These are phyloP conservation scores for Phytophthora sp. DNA, from an alignment of 352 stramenopile genomes.

Conservation along the genomic window DNA sequence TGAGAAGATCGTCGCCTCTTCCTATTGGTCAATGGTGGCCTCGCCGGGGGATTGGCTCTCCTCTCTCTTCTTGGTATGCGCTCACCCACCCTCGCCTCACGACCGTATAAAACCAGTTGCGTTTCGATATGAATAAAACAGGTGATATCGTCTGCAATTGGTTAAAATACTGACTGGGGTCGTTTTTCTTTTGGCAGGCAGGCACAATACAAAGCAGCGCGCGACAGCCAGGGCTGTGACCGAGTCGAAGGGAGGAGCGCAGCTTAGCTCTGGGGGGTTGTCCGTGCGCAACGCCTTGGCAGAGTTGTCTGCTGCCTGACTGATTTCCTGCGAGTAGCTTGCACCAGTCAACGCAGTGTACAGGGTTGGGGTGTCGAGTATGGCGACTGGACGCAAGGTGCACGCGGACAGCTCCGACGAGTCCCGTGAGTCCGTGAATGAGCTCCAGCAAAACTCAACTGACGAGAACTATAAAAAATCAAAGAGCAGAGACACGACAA, in stretches of 20 bases:
- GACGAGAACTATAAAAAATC: conserved; percentile 22
- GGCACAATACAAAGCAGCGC: conserved; percentile 33
- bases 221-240: conserved; percentile 16
- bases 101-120: conserved; percentile 24
- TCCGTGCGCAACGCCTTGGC: background rate
- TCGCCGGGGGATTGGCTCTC: conserved; percentile 20
- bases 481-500: conserved; percentile 35
- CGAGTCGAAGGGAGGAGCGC: conserved; percentile 15
- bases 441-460: background rate
- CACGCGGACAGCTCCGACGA: conserved; percentile 14
- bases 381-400: conserved; percentile 19
- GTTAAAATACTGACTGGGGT: conserved; percentile 19
- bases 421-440: conserved; percentile 4
- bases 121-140: conserved; percentile 31
- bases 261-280: conserved; percentile 4
- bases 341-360: background rate
- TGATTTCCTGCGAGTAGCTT: background rate
- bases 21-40: conserved; percentile 1
- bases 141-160: conserved; percentile 11
- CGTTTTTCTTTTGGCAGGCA: conserved; percentile 23
- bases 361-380: conserved; percentile 5
- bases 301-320: background rate
- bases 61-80: background rate
- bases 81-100: background rate
- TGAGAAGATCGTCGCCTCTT: conserved; percentile 12